These are phyloP conservation scores for Verticillium longisporum DNA, from an alignment of 2,329 filamentous ascomycete species.

Conservation along the genomic window DNA sequence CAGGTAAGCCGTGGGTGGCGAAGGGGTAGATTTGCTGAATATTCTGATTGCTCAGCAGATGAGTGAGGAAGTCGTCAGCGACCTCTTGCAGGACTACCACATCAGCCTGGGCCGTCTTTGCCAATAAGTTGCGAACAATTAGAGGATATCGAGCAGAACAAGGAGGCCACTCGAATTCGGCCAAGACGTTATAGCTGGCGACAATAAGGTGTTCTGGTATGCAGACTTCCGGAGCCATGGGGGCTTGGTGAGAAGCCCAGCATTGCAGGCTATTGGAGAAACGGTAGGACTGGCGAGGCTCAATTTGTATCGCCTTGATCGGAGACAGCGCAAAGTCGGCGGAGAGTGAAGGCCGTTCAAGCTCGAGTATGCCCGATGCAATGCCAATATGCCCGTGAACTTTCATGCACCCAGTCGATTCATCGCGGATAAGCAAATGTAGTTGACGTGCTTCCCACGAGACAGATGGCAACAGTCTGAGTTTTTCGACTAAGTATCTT, in stretches of 20 bases:
- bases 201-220: constrained; percentile 23
- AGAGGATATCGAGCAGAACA: constrained; percentile 31
- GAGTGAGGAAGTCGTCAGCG: constrained; percentile 55
- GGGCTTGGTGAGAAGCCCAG: neutral
- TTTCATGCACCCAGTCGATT: constrained; percentile 12
- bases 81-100: constrained; percentile 55
- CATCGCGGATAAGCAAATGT: constrained; percentile 45
- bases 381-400: constrained; percentile 14
- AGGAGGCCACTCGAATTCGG: constrained; percentile 42
- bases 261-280: neutral
- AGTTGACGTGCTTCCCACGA: constrained; percentile 42
- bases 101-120: constrained; percentile 33
- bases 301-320: neutral
- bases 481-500: constrained; percentile 46
- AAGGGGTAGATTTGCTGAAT: constrained; percentile 46
- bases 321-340: neutral
- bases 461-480: constrained; percentile 36
- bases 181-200: constrained; percentile 47
- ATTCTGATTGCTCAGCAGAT: constrained; percentile 38
- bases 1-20: constrained; percentile 49
- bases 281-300: neutral
- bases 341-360: neutral
- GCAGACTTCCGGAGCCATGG: neutral
- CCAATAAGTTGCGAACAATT: constrained; percentile 36
- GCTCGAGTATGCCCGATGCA: neutral